Evolutionary conservation across 495 filamentous ascomycete genomes (phyloP), one percentile per base, ranked within the genome.

Genomic region (Penicillium arizonense): DNA sequence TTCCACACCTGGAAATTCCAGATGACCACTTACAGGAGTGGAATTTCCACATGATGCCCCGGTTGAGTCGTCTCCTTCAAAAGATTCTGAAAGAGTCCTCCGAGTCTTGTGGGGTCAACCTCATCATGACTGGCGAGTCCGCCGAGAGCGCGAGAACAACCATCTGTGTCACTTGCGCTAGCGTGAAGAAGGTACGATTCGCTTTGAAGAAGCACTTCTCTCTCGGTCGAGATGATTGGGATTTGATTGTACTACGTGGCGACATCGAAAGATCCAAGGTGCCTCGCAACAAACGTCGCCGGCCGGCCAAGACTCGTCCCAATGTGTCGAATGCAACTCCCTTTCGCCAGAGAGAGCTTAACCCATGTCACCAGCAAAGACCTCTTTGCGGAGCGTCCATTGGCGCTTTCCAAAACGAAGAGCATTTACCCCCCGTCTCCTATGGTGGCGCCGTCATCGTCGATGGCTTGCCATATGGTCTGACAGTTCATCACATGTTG

Each of bases 401-500:
- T 52, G 93, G 93, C 14, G 91, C 93, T 1, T 96, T 88, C 71
- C 80, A 87, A 47, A 87, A 89, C 39, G 85, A 89, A 42, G 82
- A 87, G 37, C 91, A 96, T 58, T 72, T 96, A 2, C 91, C 91
- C 11, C 88, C 93, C 1, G 93, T 94, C 3, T 91, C 90, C 9
- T 91, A 92, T 65, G 93, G 93, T 4, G 93, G 93, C 12, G 76
- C 96, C 1, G 81, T 97, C 36, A 71, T 94, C 7, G 84, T 96
- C 6, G 90, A 97, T 65, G 83, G 87, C 46, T 81, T 86, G 55
- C 82, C 87, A 1, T 94, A 89, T 63, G 93, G 92, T 7, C 90
- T 97, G 86, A 96, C 88, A 14, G 93, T 97, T 3, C 93, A 97
- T 57, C 93, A 97, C 64, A 89, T 97, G 84, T 78, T 97, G 1